Evolutionary conservation across 345 rosid species (phyloP), one percentile per base, ranked within the genome.

Genomic region (Populus davidiana): DNA sequence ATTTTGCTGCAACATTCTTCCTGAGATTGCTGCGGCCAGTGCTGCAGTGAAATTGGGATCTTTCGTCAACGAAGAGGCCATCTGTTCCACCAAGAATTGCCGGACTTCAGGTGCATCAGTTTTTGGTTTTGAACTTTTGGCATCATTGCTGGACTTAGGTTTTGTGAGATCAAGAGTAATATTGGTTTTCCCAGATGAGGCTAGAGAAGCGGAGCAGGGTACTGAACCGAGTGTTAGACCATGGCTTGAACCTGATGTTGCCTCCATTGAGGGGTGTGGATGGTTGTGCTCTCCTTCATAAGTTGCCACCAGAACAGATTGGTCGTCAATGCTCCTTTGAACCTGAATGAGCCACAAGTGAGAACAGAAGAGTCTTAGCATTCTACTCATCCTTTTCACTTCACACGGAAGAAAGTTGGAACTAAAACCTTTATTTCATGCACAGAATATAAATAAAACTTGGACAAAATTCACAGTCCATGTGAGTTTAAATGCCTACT

Each of bases 231-330:
- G 66, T 38, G 85, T 52, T 44, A 69, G 67, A 52, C 79, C 68
- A 20, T 90, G 88, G 86, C 75, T 89, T 31, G 89, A 70, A 47
- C 90, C 83, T 1, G 87, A 72, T 75, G 87, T 81, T 71, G 91
- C 85, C 61, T 93, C 97, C 76, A 78, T 72, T 11, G 93, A 79
- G 0, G 92, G 93, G 77, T 82, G 86, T 38, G 94, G 94, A 88
- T 96, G 99, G 84, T 92, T 96, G 86, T 96, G 99, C 81, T 92
- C 99, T 25, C 99, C 99, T 78, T 96, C 99, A 47, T 96, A 96
- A 6, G 99, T 96, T 14, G 99, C 98, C 18, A 96, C 97, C 44
- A 96, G 47, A 11, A 96, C 86, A 0, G 94, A 88, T 73, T 93
- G 99, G 47, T 96, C 99, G 31, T 96, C 98, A 3, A 84, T 86